These are phyloP conservation scores for Globisporangium middletonii DNA, from an alignment of 352 stramenopile genomes.

Conservation along the genomic window DNA sequence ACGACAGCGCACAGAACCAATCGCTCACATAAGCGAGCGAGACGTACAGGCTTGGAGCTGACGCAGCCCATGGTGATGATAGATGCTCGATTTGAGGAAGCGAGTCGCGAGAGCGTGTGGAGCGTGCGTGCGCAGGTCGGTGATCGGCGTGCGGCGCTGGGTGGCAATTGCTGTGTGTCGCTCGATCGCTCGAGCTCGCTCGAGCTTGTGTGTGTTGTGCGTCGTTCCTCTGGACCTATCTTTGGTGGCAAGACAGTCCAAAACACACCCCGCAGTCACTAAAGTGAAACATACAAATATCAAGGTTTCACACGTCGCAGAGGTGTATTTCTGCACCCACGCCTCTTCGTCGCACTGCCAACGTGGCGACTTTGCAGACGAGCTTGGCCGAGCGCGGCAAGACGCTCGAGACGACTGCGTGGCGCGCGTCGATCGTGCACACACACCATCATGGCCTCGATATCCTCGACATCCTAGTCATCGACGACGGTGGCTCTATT, in stretches of 20 bases:
- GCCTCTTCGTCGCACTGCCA: background rate
- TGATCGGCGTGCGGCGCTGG: slow-evolving; percentile 12
- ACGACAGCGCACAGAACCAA: background rate
- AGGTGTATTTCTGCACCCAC: background rate
- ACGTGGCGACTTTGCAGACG: too few relatives aligned
- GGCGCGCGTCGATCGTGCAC: background rate
- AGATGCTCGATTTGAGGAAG: background rate
- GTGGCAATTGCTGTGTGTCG: slow-evolving; percentile 3
- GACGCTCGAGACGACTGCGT: background rate
- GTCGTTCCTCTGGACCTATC: background rate
- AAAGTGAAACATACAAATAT: slow-evolving; percentile 7
- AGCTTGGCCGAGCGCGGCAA: background rate
- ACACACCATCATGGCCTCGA: too few relatives aligned
- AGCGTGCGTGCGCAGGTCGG: too few relatives aligned
- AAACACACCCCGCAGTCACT: slow-evolving; percentile 1
- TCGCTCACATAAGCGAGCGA: too few relatives aligned
- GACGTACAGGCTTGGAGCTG: slow-evolving; percentile 62
- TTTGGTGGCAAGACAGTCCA: slow-evolving; percentile 1
- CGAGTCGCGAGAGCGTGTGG: too few relatives aligned
- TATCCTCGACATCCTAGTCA: too few relatives aligned
- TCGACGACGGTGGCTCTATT: too few relatives aligned
- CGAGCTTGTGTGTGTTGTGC: background rate
- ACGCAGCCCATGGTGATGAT: slow-evolving; percentile 53
- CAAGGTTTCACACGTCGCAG: slow-evolving; percentile 12
- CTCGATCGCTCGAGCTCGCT: background rate